These are phyloP conservation scores for Mrakiaceae sp. DNA, from an alignment of 1,284 basidiomycete species.

Conservation along the genomic window DNA sequence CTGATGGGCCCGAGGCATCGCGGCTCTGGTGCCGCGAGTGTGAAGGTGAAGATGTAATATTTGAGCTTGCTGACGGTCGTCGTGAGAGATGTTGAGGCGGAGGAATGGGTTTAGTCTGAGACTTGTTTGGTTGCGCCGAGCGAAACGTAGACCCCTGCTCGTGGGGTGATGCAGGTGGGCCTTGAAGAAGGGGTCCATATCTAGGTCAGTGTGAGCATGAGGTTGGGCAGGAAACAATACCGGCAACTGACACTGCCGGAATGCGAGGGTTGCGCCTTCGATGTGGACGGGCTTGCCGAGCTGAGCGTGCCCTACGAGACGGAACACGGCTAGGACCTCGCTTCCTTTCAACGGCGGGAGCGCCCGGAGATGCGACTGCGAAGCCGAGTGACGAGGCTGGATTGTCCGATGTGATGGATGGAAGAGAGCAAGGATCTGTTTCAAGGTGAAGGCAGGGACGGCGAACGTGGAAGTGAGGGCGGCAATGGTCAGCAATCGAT, in stretches of 20 bases:
- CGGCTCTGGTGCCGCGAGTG: background rate
- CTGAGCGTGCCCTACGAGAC: slow-evolving; percentile 4
- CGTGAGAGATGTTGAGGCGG: slow-evolving; percentile 12
- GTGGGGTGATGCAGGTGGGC: background rate
- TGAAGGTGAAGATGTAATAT: background rate
- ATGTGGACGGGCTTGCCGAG: background rate
- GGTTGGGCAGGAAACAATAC: background rate
- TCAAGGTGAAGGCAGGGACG: background rate
- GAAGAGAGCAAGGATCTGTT: slow-evolving; percentile 9
- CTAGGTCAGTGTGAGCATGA: background rate
- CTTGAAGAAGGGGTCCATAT: too few species aligned
- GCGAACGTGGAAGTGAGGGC: background rate
- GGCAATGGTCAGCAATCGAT: background rate
- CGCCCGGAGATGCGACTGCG: slow-evolving; percentile 12
- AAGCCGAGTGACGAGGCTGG: slow-evolving; percentile 2
- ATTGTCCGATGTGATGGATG: slow-evolving; percentile 2
- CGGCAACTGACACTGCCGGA: slow-evolving; percentile 8
- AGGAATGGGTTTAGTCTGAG: background rate
- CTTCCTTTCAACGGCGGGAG: background rate
- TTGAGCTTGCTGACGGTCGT: background rate
- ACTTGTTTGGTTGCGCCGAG: background rate
- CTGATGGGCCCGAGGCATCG: too few species aligned
- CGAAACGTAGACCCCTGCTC: background rate
- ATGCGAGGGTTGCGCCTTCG: slow-evolving; percentile 8
- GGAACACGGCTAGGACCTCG: slow-evolving; percentile 11